Conservation (phyloP, 495 filamentous ascomycete genomes). For the Tetracladium setigerum region DNA sequence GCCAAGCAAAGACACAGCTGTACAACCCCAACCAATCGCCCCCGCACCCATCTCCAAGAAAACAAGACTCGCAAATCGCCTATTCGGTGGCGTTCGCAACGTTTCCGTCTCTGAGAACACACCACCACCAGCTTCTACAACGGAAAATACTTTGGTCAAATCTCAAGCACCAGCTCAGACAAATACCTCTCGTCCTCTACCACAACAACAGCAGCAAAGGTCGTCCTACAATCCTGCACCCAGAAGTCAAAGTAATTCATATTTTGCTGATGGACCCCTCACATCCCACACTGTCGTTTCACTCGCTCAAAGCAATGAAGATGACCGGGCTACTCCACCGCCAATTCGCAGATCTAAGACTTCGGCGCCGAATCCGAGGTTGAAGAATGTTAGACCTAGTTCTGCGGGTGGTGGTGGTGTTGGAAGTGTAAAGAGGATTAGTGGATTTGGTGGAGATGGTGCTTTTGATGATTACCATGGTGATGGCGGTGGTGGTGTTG, state of each 20-base stretch:
- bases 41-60: not conserved
- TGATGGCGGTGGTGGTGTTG: too few relatives aligned
- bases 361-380: not conserved
- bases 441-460: too few relatives aligned
- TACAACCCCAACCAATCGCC: not conserved
- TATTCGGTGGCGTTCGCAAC: not conserved
- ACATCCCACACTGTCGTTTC: too few relatives aligned
- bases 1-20: too few relatives aligned
- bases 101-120: not conserved
- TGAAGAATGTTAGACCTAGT: constrained; percentile 1
- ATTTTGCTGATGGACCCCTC: not conserved
- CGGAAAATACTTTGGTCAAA: not conserved
- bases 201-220: not conserved
- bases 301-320: not conserved
- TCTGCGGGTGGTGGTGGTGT: constrained; percentile 5
- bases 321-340: constrained; percentile 18
- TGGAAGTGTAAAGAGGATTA: too few relatives aligned
- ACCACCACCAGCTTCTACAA: not conserved
- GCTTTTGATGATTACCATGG: too few relatives aligned
- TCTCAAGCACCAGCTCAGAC: constrained; percentile 1
- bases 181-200: not conserved
- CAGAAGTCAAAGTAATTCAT: not conserved
- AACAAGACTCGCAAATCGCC: constrained; percentile 2
- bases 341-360: constrained; percentile 14
- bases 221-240: not conserved